These are phyloP conservation scores for Sarcomyxa edulis DNA, from an alignment of 768 basidiomycete species.

Conservation along the genomic window DNA sequence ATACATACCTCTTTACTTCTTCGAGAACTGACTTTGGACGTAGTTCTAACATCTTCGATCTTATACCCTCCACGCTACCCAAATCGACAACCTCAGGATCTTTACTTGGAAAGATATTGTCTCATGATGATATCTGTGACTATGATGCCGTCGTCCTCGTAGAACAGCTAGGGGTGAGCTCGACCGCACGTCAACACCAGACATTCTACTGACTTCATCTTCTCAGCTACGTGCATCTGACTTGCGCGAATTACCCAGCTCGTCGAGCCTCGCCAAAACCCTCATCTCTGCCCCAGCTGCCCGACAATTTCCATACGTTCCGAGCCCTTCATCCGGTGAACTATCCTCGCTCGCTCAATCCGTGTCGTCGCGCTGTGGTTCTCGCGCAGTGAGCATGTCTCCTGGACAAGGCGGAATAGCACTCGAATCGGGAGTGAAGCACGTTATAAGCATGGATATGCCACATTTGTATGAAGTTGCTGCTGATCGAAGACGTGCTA, in stretches of 20 bases:
- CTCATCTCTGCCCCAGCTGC: constrained; percentile 48
- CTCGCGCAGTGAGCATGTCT: constrained; percentile 37
- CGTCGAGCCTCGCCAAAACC: constrained; percentile 40
- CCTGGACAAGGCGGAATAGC: constrained; percentile 30
- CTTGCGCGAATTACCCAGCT: constrained; percentile 52
- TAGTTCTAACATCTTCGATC: constrained; percentile 46
- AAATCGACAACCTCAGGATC: constrained; percentile 22
- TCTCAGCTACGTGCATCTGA: constrained; percentile 73
- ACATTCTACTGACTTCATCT: constrained; percentile 1
- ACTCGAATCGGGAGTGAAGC: constrained; percentile 36
- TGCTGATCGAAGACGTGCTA: constrained; percentile 37
- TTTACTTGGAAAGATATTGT: constrained; percentile 40
- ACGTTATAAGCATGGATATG: constrained; percentile 53
- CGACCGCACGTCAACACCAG: not conserved
- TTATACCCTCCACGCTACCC: constrained; percentile 28
- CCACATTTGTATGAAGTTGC: constrained; percentile 42
- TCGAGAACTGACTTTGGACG: not conserved
- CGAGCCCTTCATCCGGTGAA: constrained; percentile 20
- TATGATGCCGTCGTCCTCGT: constrained; percentile 65
- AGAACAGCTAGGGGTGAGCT: constrained; percentile 67
- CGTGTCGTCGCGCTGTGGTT: constrained; percentile 50
- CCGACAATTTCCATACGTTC: constrained; percentile 60
- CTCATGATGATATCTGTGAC: constrained; percentile 45
- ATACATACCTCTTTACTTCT: not conserved
- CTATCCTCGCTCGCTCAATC: constrained; percentile 31